phyloP scores from a whole-genome alignment of 371 early-diverging fungal genomes.

The Mucor plumbeus region DNA sequence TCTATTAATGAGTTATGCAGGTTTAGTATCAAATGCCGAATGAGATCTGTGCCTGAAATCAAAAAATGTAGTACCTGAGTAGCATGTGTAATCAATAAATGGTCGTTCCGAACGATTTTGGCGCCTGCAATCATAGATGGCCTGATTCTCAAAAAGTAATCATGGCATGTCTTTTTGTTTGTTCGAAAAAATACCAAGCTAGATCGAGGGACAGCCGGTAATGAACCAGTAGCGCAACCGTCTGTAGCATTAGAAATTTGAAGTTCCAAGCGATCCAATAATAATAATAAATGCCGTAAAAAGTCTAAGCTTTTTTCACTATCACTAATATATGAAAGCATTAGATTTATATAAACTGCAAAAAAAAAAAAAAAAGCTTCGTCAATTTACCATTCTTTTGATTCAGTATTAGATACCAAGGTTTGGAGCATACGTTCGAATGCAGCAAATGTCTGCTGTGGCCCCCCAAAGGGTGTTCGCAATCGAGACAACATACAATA shows the following conservation, averaged over 20 bases:
- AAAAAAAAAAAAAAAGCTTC: neutral
- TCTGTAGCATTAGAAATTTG: slow-evolving; percentile 73
- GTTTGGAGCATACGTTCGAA: slow-evolving; percentile 64
- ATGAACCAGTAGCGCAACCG: slow-evolving; percentile 60
- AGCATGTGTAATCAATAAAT: slow-evolving; percentile 50
- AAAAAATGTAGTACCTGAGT: slow-evolving; percentile 32
- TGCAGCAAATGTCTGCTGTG: slow-evolving; percentile 76
- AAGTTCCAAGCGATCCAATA: slow-evolving; percentile 76
- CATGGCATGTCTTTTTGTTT: slow-evolving; percentile 75
- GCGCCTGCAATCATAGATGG: slow-evolving; percentile 53
- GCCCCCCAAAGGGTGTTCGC: slow-evolving; percentile 79
- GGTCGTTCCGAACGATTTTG: slow-evolving; percentile 43
- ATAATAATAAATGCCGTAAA: slow-evolving; percentile 46
- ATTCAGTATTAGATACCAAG: slow-evolving; percentile 16
- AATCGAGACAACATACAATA: slow-evolving; percentile 75
- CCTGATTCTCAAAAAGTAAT: slow-evolving; percentile 76
- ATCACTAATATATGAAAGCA: neutral
- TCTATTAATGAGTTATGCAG: neutral
- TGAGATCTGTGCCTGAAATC: neutral
- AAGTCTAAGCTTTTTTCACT: slow-evolving; percentile 5
- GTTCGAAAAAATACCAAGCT: slow-evolving; percentile 75
- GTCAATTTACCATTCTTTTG: neutral
- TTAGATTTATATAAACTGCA: neutral
- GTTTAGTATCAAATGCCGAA: neutral
- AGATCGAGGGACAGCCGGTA: slow-evolving; percentile 68